A percentile compares a stretch with the other conserved stretches of the same genome.
These are phyloP conservation scores for Scheffersomyces titani DNA, from an alignment of 1,139 yeast species.

Conservation along the genomic window DNA sequence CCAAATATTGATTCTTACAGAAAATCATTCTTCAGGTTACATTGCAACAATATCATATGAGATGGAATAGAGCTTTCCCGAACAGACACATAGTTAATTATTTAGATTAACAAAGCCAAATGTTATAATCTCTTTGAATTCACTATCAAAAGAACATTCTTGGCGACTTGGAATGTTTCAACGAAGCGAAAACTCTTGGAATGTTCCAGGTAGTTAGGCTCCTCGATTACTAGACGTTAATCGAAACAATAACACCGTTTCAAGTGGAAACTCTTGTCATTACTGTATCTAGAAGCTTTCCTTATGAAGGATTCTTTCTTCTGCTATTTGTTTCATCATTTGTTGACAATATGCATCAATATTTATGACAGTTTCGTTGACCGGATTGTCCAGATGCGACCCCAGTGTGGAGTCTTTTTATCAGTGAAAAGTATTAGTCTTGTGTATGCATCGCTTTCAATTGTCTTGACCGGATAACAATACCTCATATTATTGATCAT, in stretches of 20 bases:
- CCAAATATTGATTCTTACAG: not conserved
- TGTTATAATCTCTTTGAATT: not conserved
- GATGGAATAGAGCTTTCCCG: not conserved
- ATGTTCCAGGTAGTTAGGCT: not conserved
- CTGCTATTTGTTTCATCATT: not conserved
- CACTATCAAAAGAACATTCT: not conserved
- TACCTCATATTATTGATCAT: not conserved
- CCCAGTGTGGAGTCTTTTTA: not conserved
- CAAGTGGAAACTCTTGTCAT: not conserved
- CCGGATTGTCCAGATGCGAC: not conserved
- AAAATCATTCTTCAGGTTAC: not conserved
- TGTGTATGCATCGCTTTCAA: not conserved
- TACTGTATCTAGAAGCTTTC: not conserved
- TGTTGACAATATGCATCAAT: not conserved
- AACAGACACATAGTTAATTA: not conserved
- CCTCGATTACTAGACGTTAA: not conserved
- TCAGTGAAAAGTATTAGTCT: not conserved
- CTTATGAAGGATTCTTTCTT: not conserved
- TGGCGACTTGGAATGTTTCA: not conserved
- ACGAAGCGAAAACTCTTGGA: not conserved
- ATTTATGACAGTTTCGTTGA: not conserved
- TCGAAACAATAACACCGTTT: not conserved
- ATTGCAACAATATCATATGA: no score
- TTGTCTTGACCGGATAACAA: not conserved
- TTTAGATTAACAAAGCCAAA: not conserved